Base-by-base conservation (phyloP, 2,329 filamentous ascomycete species). In the Calonectria naviculata region DNA sequence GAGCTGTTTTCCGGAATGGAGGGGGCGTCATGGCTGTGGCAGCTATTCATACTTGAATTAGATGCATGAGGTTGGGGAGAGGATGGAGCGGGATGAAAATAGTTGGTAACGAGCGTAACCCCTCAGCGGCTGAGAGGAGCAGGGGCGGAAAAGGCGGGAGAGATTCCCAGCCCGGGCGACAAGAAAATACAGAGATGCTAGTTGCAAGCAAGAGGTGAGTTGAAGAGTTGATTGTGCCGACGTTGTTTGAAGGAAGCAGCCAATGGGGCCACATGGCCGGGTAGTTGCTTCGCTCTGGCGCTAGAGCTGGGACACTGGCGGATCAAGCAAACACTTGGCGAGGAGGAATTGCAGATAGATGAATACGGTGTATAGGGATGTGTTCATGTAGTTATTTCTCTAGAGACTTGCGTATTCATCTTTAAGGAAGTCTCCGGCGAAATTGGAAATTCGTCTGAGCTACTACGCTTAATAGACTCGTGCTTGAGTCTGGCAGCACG, bases 1-100 rank as follows among this genome's bases (percentile, higher is more conserved):
- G 86, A 79, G 82, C 89, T 80, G 81, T 86, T 82, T 77, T 85
- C 79, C 74, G 89, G 80, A 78, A 89, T 89, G 15, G 88, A 69
- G 63, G 76, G 67, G 74, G 78, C 70, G 67, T 75, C 72, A 74
- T 78, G 78, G 76, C 80, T 67, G 69, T 73, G 75, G 65, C 72
- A 68, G 75, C 66, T 65, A 75, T 74, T 82, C 82, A 83, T 84
- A 63, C 76, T 81, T 73, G 72, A 68, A 66, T 58, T 41, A 63
- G 52, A 72, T 31, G 74, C 80, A 81, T 79, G 71, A 44, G n/a
- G 46, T 54, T 36, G 41, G 28, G 28, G 65, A 15, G 17, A 42
- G 62, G 47, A 29, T n/a, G 31, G 31, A 36, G 24, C 38, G 54
- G 41, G 28, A 38, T 38, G 52, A 67, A 56, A 28, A 26, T n/a